Base-by-base conservation (phyloP, 2,329 filamentous ascomycete species). In the Seiridium cupressi region DNA sequence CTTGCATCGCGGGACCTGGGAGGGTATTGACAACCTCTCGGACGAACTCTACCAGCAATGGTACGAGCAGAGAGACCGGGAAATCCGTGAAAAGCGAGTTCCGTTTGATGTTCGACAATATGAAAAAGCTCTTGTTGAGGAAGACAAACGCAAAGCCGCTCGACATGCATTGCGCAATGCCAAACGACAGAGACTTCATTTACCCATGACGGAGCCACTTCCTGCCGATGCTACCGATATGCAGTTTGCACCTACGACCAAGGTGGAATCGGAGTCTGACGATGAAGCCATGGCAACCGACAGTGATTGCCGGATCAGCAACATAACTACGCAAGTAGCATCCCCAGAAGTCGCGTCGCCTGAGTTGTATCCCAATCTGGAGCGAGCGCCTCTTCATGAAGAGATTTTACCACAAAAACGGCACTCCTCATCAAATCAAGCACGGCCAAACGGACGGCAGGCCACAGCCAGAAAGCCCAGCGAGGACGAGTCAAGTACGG, bases 1-100 rank as follows among this genome's bases (percentile, higher is more conserved):
- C 1, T 62, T 86, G 4, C 71, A 84, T n/a, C 72, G 82, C 60
- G 79, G 80, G 59, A 87, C 84, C 0, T 87, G 84, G 84, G 84
- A 87, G 63, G 81, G 83, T 0, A 63, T 68, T 8, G 69, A 75
- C 4, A 72, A 84, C 58, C 67, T 86, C 3, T 72, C 71, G 0
- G 62, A 69, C 2, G 72, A 72, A 0, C 69, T 84, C 4, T 66
- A 78, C 2, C 61, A 67, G 0, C 67, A 75, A 3, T 86, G 84
- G 84, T 69, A 75, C 54, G 67, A 73, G 34, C 74, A 69, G 4
- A 80, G 79, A 64, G 64, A 67, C n/a, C 68, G 70, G 5, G 71
- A 75, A 8, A 69, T 67, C 3, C 67, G 67, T 6, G 74, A 76
- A 10, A 65, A 69, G 7, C 62, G 69, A 9, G 46, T 70, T 11